These are phyloP conservation scores for Neonectria magnoliae DNA, from an alignment of 2,329 filamentous ascomycete genomes.

Conservation along the genomic window DNA sequence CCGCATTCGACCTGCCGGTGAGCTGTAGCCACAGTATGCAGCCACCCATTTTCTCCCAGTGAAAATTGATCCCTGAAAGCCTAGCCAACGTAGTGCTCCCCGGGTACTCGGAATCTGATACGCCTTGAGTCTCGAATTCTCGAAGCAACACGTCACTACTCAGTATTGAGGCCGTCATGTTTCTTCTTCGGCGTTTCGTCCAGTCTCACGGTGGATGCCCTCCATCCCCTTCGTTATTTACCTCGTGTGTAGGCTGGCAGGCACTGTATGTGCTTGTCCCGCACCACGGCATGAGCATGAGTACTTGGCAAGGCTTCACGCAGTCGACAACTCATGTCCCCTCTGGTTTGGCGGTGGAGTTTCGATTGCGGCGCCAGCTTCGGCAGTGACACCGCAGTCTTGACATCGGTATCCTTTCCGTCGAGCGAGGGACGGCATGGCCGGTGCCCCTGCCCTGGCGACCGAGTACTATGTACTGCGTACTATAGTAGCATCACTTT, in stretches of 20 bases:
- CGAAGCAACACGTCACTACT: slow-evolving; percentile 12
- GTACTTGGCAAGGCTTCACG: slow-evolving; percentile 2
- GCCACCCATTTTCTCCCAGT: slow-evolving; percentile 10
- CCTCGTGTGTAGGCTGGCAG: background rate
- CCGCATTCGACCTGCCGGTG: slow-evolving; percentile 18
- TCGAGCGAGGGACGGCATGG: slow-evolving; percentile 23
- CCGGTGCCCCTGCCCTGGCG: slow-evolving; percentile 28
- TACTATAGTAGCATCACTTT: slow-evolving; percentile 28
- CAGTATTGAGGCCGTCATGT: slow-evolving; percentile 8
- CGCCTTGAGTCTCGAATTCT: slow-evolving; percentile 15
- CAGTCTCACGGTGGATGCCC: slow-evolving; percentile 18
- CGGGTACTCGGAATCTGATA: slow-evolving; percentile 17
- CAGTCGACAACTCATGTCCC: slow-evolving; percentile 6
- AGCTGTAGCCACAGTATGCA: slow-evolving; percentile 7
- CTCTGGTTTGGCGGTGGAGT: background rate
- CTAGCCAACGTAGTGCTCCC: slow-evolving; percentile 13
- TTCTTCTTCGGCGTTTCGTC: slow-evolving; percentile 11
- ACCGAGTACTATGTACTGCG: slow-evolving; percentile 4
- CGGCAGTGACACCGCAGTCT: background rate
- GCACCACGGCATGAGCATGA: slow-evolving; percentile 1
- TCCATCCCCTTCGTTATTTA: slow-evolving; percentile 17
- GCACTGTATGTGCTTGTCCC: slow-evolving; percentile 5
- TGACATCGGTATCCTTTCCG: slow-evolving; percentile 10
- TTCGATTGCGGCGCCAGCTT: background rate
- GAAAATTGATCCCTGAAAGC: background rate